phyloP scores from a whole-genome alignment of 1,284 basidiomycete species.

The Apiotrichum laibachii region DNA sequence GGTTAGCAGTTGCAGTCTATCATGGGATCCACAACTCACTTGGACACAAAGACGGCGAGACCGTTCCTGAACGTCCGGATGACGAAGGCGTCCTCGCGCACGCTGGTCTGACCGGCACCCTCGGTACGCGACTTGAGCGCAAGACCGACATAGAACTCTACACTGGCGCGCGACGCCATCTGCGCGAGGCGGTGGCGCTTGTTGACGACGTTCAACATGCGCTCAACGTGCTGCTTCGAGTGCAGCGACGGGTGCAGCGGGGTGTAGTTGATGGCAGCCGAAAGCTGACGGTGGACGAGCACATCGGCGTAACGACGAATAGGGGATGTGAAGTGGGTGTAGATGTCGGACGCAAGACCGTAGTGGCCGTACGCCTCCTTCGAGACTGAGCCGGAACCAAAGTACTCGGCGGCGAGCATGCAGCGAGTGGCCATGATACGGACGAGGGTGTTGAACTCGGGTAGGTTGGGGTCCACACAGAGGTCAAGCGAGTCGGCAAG shows the following conservation, averaged over 20 bases:
- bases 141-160: conserved; percentile 96
- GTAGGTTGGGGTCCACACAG: conserved; percentile 75
- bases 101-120: conserved; percentile 41
- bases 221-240: conserved; percentile 85
- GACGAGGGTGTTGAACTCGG: conserved; percentile 94
- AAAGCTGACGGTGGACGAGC: conserved; percentile 87
- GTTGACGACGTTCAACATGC: conserved; percentile 80
- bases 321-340: conserved; percentile 96
- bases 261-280: conserved; percentile 81
- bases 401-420: conserved; percentile 98
- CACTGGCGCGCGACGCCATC: conserved; percentile 90
- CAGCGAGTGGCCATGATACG: conserved; percentile 99
- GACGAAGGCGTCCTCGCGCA: conserved; percentile 83
- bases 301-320: conserved; percentile 95
- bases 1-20: no score
- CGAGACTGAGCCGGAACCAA: conserved; percentile 89
- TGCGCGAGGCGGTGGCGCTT: conserved; percentile 92
- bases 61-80: conserved; percentile 94
- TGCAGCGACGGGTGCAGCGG: conserved; percentile 83
- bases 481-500: conserved; percentile 86
- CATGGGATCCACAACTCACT: conserved; percentile 36
- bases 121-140: conserved; percentile 71
- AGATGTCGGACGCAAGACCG: conserved; percentile 91
- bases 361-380: conserved; percentile 95
- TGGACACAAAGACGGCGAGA: conserved; percentile 87